Evolutionary conservation across 306 rosid species (phyloP), one percentile per base, ranked within the genome.

Genomic region (Medicago arabica): DNA sequence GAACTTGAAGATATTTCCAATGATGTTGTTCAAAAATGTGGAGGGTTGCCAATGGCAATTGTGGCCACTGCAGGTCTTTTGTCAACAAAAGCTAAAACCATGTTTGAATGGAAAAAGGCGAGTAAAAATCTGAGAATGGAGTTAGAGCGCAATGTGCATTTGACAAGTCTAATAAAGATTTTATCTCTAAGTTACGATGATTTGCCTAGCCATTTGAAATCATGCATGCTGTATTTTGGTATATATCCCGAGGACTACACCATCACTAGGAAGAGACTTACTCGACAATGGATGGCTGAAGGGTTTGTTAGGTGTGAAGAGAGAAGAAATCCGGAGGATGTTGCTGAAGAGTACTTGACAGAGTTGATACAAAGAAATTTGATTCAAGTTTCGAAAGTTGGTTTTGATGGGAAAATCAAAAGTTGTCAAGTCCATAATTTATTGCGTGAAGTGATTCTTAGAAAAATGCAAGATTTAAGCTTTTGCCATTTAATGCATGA

Each of bases 171-270:
- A n/a, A 17, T 16, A 51, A 51, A 16, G 9, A 51, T 16, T 51
- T 51, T 76, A 40, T 28, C 58, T 11, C 58, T 67, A 6, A 76
- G 80, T 18, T 76, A 76, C 43, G 68, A 76, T 28, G 74, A 67
- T 12, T 17, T 76, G 19, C 74, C 74, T 15, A 25, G n/a, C 60
- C 17, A 53, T 62, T 62, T 62, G 67, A 62, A 62, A 62, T 17
- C 21, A 62, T 62, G 67, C 44, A 31, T 62, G 17, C 7, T 75
- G 43, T 75, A 75, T 25, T 76, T 76, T 54, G 74, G 74, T 14
- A 39, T 54, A 54, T 76, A 76, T 66, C 80, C 67, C 0, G 80
- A 76, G 67, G 57, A 54, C 67, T 40, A 53, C 47, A 53, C 15
- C 11, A 40, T 76, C 6, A 15, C 6, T 1, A 2, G 14, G 11